Evolutionary conservation across 179 eudicot species (phyloP), one percentile per base, ranked within the genome.

Genomic region (Silene vulgaris): DNA sequence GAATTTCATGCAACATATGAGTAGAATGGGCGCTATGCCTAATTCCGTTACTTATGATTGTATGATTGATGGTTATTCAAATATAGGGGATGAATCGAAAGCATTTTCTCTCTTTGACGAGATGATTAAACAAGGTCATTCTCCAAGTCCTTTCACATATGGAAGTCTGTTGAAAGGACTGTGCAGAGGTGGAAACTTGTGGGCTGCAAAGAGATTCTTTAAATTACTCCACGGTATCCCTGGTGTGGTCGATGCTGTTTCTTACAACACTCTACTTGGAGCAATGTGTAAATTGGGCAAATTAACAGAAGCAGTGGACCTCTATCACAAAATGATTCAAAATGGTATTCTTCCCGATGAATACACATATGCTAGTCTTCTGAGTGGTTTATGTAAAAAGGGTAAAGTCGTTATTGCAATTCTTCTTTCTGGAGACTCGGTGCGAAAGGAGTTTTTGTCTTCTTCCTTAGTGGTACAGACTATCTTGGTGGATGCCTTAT

Each of bases 131-230:
- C 54, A 52, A 62, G 95, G 97, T 75, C 80, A 80, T 78, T 81
- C 61, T 66, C 95, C 97, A 32, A 88, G 88, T 81, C 76, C 65
- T 77, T 83, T 76, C 75, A 86, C 93, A 4, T 91, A 91, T 62
- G 90, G 84, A 71, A 84, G 85, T 85, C 81, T 89, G 56, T 83
- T 93, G 69, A 93, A 91, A 85, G 98, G 88, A 80, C 75, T 91
- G 45, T 87, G 91, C 78, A 81, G 72, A 78, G 86, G 95, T 65
- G 88, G 88, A 30, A 76, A 85, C 77, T 74, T 88, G 56, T 59
- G 76, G 82, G 89, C 84, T 74, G 98, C 85, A 2, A 82, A 82
- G 74, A 69, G 75, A 66, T 93, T 93, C 76, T 83, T 91, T 67
- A 70, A 61, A 62, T 59, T 83, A 72, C 85, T 93, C 54, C 86